Evolutionary conservation across 2,329 filamentous ascomycete genomes (phyloP), one percentile per base, ranked within the genome.

Genomic region (Domatiomyces globalis): DNA sequence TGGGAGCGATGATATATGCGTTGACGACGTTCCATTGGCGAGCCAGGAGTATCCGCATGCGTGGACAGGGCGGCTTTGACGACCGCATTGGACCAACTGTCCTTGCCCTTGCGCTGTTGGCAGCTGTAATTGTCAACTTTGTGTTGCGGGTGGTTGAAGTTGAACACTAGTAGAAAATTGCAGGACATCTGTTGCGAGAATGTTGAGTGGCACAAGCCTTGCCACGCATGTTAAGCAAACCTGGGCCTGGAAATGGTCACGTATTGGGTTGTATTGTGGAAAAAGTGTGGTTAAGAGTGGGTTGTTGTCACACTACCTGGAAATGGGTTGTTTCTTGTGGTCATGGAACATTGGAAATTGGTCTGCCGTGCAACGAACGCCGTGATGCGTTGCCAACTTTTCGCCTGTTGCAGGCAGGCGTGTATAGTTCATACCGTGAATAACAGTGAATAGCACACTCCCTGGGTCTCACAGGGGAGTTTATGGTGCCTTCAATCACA

Each of bases 21-120:
- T 74, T 98, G 9, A 78, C 87, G 55, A 96, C 90, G 29, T 98
- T 95, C 71, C 92, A 98, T 68, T 98, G 92, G 92, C 78, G 92
- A 56, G 92, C 92, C 22, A 88, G 86, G 69, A 94, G 85, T 59
- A 98, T 98, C 65, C 75, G 92, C 52, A 79, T 86, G 70, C 79
- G 90, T 58, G 92, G 92, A 7, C 89, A 95, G 74, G 87, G 87
- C 50, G 92, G 92, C 19, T 96, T 98, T 66, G 92, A 98, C 67
- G 92, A 98, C 73, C 80, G 89, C 43, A 89, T 95, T 63, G 92
- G 92, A 6, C 92, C 92, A 4, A 95, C 89, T 0, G 79, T 96
- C 49, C 70, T 98, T 68, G 87, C 90, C 47, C 77, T 95, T 62
- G 85, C 90, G 50, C 72, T 98, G 59, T 71, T 95, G 62, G 76